Base-by-base conservation (phyloP, 108 stramenopile genomes). In the Ochromonas danica region DNA sequence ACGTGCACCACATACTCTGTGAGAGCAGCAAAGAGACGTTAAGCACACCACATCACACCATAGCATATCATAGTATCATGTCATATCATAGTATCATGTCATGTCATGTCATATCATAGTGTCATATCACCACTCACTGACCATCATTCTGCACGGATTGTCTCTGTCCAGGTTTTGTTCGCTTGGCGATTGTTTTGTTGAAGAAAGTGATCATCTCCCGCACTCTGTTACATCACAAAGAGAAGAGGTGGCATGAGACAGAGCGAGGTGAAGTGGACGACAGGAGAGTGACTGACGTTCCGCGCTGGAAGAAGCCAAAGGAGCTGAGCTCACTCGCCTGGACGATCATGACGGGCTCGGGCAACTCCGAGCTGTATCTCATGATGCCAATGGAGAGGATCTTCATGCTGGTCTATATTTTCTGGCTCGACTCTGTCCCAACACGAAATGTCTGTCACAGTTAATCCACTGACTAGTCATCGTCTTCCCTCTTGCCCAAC, bases 191-290 rank as follows among this genome's bases (percentile, higher is more conserved):
- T 61, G 95, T 97, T 86, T 97, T 97, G 83, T 93, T 91, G 86
- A 99, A 91, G 85, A 99, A 97, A 22, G 90, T 92, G 30, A 97
- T 88, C 95, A 99, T 96, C 89, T 99, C 95, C 84, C 93, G 92
- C 80, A 98, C 93, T 22, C 91, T 75, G 31, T 31, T 28, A 67
- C 10, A 51, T 51, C 45, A 51, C 6, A 51, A 14, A 14, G 22
- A 14, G 6, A 51, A 51, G 14, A 51, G n/a, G n/a, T n/a, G n/a
- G n/a, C n/a, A n/a, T n/a, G n/a, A 14, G 14, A 51, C 6, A 51
- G 22, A 14, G 14, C 45, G 22, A 51, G 22, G 22, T 51, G 22
- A 70, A 14, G 6, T 14, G 6, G 67, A 70, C 22, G 22, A 6
- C 6, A 70, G 6, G 67, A 75, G 6, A 36, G 10, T 6, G 25